A percentile compares a stretch with the other conserved stretches of the same genome.
Conservation (phyloP, 768 basidiomycete species). For the Suillus ampliporus region DNA sequence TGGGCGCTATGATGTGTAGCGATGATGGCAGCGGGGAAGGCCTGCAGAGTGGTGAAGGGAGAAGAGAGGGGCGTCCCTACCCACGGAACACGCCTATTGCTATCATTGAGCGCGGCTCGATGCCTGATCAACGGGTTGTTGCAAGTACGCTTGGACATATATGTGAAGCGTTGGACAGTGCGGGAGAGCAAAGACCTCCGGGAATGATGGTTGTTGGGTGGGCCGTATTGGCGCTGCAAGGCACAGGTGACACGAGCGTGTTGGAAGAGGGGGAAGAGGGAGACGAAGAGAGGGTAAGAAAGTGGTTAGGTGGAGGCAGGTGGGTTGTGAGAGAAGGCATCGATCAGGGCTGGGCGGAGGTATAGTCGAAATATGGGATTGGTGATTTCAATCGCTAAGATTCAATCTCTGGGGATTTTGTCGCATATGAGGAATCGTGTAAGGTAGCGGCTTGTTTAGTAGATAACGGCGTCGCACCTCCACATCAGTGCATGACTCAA, state of each 20-base stretch:
- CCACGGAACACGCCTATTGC: constrained; percentile 85
- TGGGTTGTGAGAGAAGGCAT: constrained; percentile 77
- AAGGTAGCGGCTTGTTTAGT: background rate
- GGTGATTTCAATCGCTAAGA: constrained; percentile 13
- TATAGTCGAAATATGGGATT: constrained; percentile 20
- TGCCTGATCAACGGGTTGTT: constrained; percentile 89
- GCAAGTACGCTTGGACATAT: constrained; percentile 78
- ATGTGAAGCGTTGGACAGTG: constrained; percentile 68
- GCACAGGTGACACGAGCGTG: constrained; percentile 69
- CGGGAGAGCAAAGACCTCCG: constrained; percentile 89
- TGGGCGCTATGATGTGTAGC: constrained; percentile 56
- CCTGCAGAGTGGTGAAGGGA: constrained; percentile 41
- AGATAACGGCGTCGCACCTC: background rate
- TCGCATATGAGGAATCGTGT: background rate
- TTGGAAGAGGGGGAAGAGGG: constrained; percentile 61
- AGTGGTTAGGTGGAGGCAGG: constrained; percentile 61
- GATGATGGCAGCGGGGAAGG: constrained; percentile 17
- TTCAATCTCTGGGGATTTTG: background rate
- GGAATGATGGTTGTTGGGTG: constrained; percentile 98
- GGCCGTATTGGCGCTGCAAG: constrained; percentile 81
- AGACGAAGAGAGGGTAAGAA: constrained; percentile 51
- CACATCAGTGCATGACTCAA: no score
- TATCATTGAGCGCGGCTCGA: constrained; percentile 93
- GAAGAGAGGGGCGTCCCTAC: constrained; percentile 63
- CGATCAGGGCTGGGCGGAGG: constrained; percentile 45